Evolutionary conservation across 106 monocot genomes (phyloP).

Genomic region (Iris macrosiphon): DNA sequence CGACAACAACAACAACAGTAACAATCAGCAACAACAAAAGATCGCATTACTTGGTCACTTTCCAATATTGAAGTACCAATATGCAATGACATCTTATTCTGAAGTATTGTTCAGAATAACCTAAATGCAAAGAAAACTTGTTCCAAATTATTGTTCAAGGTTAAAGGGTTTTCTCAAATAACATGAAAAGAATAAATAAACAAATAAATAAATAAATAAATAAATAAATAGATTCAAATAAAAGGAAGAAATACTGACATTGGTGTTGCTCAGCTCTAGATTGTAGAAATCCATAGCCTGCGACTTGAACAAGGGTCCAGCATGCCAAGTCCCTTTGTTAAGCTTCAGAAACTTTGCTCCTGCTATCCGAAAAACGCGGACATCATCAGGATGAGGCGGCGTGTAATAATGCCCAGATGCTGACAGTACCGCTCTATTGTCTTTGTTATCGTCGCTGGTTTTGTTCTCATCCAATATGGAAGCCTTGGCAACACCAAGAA

Average conservation of each 20-base stretch:
- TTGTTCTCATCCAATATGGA: slow-evolving; percentile 42
- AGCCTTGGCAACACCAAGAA: slow-evolving; percentile 77
- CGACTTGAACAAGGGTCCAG: slow-evolving; percentile 74
- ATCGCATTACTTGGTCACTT: no score
- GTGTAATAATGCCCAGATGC: slow-evolving; percentile 59
- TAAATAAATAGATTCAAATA: not conserved
- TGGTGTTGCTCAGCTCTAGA: slow-evolving; percentile 96
- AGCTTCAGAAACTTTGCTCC: slow-evolving; percentile 87
- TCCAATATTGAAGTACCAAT: no score
- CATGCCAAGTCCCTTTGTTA: slow-evolving; percentile 88
- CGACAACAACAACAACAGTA: no score
- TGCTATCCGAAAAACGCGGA: slow-evolving; percentile 54
- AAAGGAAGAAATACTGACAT: slow-evolving; percentile 32
- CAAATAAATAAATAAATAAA: no score
- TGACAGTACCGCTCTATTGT: slow-evolving; percentile 21
- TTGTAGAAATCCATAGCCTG: slow-evolving; percentile 88
- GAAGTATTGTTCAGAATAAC: no score
- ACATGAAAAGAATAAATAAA: no score
- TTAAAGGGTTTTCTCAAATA: no score
- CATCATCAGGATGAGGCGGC: slow-evolving; percentile 72
- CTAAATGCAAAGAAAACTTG: no score
- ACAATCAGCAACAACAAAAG: no score
- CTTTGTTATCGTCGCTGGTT: slow-evolving; percentile 4
- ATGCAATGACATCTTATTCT: no score
- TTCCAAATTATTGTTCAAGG: no score